Base-by-base conservation (phyloP, 768 basidiomycete genomes). In the Lactifluus echinatus region DNA sequence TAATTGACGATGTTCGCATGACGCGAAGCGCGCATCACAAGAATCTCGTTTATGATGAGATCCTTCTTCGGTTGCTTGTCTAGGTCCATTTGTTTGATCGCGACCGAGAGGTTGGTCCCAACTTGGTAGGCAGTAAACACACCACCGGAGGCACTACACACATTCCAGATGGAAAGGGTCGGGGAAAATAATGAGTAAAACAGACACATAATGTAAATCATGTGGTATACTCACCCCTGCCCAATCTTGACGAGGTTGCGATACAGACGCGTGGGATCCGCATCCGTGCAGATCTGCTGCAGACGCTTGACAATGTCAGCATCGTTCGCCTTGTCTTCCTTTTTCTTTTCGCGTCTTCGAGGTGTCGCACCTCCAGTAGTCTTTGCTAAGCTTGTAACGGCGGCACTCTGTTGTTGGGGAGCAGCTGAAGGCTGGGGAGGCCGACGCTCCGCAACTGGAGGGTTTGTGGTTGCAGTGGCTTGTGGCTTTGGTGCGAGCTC, bases 1-100 rank as follows among this genome's bases (percentile, higher is more conserved):
- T 93, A 99, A 70, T 99, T 97, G 75, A 99, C 95, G 64, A 98
- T 97, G 69, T 99, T 99, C n/a, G 93, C 93, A 70, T 97, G 94
- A 34, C 90, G 80, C 17, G 89, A 90, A 23, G 92, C 85, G 23
- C 94, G 89, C 96, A 99, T 98, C 68, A 98, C 96, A 62, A 99
- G 83, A 64, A 98, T 98, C 73, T 99, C 96, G 72, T 99, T 98
- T 76, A 99, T 98, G 75, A 99, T 98, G 49, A 99, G 79, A 68
- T 98, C 95, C 73, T 98, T 97, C 79, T 98, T 98, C 40, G 96
- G 96, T 67, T 98, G 96, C 75, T 98, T 96, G 72, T 98, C 94
- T 29, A 99, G 79, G 76, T 99, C 96, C 96, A 98, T 99, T 73
- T 98, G 95, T 73, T 99, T 99, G 81, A 99, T 99, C 40, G 96